Percentiles rank a stretch among this genome's conserved stretches.
phyloP scores from a whole-genome alignment of 139 green algal genomes.

The Ostreobium quekettii region DNA sequence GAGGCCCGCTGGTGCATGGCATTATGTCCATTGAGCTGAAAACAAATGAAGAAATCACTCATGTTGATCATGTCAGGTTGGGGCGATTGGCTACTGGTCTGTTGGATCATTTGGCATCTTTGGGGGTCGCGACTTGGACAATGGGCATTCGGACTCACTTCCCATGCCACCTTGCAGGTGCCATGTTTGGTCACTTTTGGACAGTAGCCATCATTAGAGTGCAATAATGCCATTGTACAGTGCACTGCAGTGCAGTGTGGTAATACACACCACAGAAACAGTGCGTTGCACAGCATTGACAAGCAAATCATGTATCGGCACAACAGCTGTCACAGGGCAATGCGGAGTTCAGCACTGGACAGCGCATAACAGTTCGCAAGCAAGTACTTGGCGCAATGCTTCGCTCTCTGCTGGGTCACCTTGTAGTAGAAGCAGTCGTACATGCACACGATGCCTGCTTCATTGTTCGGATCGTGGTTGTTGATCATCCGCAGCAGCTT shows the following conservation, averaged over 20 bases:
- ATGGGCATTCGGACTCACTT: too few species aligned
- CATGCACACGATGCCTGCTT: constrained; percentile 78
- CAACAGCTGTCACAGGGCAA: neutral
- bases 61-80: too few species aligned
- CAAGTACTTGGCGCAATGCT: neutral
- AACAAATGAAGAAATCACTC: too few species aligned
- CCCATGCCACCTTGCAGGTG: too few species aligned
- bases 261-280: neutral
- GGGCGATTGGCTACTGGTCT: too few species aligned
- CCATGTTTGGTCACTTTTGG: too few species aligned
- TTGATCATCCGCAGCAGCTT: constrained; percentile 86
- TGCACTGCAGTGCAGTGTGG: too few species aligned
- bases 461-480: constrained; percentile 71
- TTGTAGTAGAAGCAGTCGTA: constrained; percentile 97
- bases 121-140: too few species aligned
- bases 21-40: too few species aligned
- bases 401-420: constrained; percentile 33
- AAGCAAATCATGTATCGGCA: neutral
- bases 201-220: too few species aligned
- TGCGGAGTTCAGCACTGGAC: neutral
- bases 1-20: too few species aligned
- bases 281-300: neutral
- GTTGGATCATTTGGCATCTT: too few species aligned
- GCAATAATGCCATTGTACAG: neutral
- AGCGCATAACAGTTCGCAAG: neutral